Conservation (phyloP, 2,329 filamentous ascomycete genomes). For the Rasamsonia emersonii region DNA sequence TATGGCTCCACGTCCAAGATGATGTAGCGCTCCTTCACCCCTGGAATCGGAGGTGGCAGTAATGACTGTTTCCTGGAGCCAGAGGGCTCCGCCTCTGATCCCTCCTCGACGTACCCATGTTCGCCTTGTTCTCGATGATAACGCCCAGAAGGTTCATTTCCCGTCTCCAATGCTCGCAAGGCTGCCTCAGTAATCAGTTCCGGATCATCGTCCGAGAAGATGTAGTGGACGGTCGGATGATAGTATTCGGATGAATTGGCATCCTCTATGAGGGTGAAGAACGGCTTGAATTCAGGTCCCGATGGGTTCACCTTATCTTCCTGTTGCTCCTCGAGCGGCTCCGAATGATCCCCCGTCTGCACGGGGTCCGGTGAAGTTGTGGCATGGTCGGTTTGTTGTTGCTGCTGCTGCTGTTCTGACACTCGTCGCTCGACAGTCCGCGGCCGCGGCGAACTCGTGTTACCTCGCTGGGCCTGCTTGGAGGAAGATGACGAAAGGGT, state of each 20-base stretch:
- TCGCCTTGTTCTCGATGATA: slow-evolving; percentile 6
- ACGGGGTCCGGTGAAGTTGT: slow-evolving; percentile 8
- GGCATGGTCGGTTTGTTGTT: slow-evolving; percentile 5
- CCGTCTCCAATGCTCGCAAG: slow-evolving; percentile 45
- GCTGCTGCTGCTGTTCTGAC: slow-evolving; percentile 11
- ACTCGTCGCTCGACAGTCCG: slow-evolving; percentile 14
- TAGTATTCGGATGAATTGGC: slow-evolving; percentile 61
- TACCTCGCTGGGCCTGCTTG: slow-evolving; percentile 15
- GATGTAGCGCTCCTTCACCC: slow-evolving; percentile 47
- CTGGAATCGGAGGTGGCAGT: slow-evolving; percentile 39
- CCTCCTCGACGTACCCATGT: slow-evolving; percentile 5
- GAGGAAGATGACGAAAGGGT: slow-evolving; percentile 22
- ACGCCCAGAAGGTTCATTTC: slow-evolving; percentile 25
- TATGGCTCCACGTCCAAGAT: slow-evolving; percentile 45
- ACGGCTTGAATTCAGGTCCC: slow-evolving; percentile 57
- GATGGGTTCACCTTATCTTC: slow-evolving; percentile 12
- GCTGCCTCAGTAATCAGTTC: slow-evolving; percentile 63
- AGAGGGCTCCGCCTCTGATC: slow-evolving; percentile 4
- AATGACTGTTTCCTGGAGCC: slow-evolving; percentile 21
- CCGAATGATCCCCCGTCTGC: slow-evolving; percentile 3
- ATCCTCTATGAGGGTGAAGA: slow-evolving; percentile 82
- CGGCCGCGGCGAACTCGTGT: slow-evolving; percentile 12
- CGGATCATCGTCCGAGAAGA: slow-evolving; percentile 86
- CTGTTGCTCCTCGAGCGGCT: slow-evolving; percentile 10
- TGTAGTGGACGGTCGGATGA: slow-evolving; percentile 82